Conservation (phyloP, 164 flowering plant species). For the Pachysandra terminalis region DNA sequence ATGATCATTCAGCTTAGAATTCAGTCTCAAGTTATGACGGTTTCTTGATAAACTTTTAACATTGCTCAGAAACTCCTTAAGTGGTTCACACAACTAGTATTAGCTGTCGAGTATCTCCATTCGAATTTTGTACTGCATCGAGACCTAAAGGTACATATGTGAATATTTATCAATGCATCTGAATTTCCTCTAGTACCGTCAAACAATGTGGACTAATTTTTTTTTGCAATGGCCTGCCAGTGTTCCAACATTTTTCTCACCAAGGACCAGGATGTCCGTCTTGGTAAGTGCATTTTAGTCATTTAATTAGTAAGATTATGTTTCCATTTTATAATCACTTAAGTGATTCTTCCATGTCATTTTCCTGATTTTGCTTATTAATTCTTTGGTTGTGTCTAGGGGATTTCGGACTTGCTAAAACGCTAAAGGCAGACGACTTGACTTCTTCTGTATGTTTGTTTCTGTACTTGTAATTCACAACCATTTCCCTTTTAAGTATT, state of each 20-base stretch:
- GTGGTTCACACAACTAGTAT: conserved; percentile 88
- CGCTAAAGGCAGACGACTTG: conserved; percentile 92
- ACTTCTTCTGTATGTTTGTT: conserved; percentile 79
- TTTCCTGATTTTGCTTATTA: not conserved
- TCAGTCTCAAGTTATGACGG: not conserved
- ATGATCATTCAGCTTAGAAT: not conserved
- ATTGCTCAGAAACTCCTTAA: conserved; percentile 84
- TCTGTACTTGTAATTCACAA: not conserved
- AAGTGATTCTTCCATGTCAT: conserved; percentile 1
- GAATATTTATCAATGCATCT: not conserved
- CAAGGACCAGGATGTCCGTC: conserved; percentile 90
- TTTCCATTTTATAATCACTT: not conserved
- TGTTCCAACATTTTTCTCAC: conserved; percentile 98
- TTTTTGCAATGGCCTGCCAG: conserved; percentile 35
- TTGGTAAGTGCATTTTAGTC: conserved; percentile 50
- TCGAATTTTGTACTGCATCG: conserved; percentile 90
- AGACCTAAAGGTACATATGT: conserved; percentile 71
- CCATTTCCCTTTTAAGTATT: conserved; percentile 5
- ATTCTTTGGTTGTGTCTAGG: conserved; percentile 42
- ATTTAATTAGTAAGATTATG: not conserved
- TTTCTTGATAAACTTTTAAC: conserved; percentile 8
- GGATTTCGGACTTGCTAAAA: conserved; percentile 98
- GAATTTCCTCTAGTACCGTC: not conserved
- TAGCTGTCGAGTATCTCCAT: conserved; percentile 95
- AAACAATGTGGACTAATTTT: conserved; percentile 17